These are phyloP conservation scores for Acacia confusa DNA, from an alignment of 306 rosid species.

Conservation along the genomic window DNA sequence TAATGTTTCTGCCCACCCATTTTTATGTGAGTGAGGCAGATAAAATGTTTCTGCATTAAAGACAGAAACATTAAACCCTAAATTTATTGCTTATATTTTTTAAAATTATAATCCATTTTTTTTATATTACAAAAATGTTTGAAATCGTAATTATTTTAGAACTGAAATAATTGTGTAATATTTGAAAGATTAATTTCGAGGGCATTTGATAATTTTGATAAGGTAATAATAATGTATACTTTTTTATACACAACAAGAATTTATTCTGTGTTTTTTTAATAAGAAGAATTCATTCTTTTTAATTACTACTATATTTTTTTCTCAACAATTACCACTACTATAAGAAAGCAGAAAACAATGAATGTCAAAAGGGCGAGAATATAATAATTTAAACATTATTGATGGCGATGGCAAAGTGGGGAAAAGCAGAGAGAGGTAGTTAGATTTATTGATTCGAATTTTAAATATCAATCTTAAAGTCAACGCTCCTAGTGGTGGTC, in stretches of 20 bases:
- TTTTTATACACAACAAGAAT: background rate
- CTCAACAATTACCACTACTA: too few species aligned
- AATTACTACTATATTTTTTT: too few species aligned
- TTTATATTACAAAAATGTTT: background rate
- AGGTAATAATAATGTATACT: background rate
- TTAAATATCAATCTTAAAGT: background rate
- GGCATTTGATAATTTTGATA: background rate
- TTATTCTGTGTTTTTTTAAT: background rate
- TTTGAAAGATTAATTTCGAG: background rate
- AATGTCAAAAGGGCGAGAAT: background rate
- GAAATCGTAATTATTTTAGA: background rate
- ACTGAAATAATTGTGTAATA: background rate
- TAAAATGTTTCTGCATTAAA: too few species aligned
- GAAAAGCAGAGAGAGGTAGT: background rate
- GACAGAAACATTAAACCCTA: too few species aligned
- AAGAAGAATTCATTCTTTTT: too few species aligned
- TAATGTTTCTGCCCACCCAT: too few species aligned
- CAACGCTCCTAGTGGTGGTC: slow-evolving; percentile 2
- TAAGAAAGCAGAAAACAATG: background rate
- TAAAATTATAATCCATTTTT: background rate
- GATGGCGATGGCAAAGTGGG: background rate
- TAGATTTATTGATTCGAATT: background rate
- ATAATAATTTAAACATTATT: background rate
- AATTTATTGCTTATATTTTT: background rate
- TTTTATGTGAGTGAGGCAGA: too few species aligned